Evolutionary conservation across 768 basidiomycete genomes (phyloP).

Genomic region (Mycena capillaripes): DNA sequence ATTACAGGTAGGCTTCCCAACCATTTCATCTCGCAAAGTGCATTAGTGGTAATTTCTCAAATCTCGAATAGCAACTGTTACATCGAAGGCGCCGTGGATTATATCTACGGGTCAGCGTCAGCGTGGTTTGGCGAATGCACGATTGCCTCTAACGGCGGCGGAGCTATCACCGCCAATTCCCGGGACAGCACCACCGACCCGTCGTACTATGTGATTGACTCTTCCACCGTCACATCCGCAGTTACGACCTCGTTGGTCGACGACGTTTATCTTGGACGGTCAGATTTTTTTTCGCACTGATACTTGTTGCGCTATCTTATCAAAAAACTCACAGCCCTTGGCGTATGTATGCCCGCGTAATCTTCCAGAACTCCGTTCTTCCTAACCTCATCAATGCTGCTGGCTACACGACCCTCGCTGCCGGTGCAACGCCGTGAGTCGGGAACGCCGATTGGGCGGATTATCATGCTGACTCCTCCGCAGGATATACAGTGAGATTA

Average conservation of each 20-base stretch:
- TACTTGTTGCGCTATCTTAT: slow-evolving; percentile 3
- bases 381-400: slow-evolving; percentile 41
- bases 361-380: slow-evolving; percentile 43
- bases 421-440: slow-evolving; percentile 41
- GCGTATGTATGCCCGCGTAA: slow-evolving; percentile 41
- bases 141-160: slow-evolving; percentile 41
- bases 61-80: slow-evolving; percentile 46
- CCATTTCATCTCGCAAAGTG: background rate
- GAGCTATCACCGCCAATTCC: slow-evolving; percentile 48
- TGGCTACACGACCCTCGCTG: slow-evolving; percentile 45
- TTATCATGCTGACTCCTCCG: background rate
- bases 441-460: background rate
- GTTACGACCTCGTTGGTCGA: slow-evolving; percentile 35
- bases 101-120: slow-evolving; percentile 44
- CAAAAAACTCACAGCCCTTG: slow-evolving; percentile 21
- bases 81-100: slow-evolving; percentile 46
- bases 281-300: background rate
- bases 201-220: slow-evolving; percentile 45
- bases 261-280: slow-evolving; percentile 43
- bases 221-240: slow-evolving; percentile 40
- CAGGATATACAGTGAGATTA: slow-evolving; percentile 43
- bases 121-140: slow-evolving; percentile 48
- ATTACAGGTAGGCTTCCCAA: slow-evolving; percentile 33
- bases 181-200: slow-evolving; percentile 36
- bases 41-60: background rate